A percentile compares a stretch with the other conserved stretches of the same genome.
phyloP scores from a whole-genome alignment of 805 yeast species.

The Kodamaea leandrae region DNA sequence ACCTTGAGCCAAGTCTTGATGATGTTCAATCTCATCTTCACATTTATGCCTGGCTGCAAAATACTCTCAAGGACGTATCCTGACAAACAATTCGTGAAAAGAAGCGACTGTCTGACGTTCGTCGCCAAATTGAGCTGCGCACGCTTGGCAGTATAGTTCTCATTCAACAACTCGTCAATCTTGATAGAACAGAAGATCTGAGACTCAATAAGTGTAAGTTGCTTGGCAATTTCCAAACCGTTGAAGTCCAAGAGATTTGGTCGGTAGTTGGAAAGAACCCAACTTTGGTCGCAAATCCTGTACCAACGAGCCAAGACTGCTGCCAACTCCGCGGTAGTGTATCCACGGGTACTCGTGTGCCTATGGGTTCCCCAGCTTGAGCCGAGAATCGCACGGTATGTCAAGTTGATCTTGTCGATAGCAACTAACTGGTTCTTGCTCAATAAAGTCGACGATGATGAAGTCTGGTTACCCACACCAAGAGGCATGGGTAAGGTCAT shows the following conservation, averaged over 20 bases:
- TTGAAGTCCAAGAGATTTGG: conserved; percentile 56
- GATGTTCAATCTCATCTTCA: conserved; percentile 51
- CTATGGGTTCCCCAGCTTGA: conserved; percentile 44
- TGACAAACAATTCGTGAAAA: conserved; percentile 69
- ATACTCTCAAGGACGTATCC: conserved; percentile 71
- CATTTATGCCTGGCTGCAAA: conserved; percentile 48
- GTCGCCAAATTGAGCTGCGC: conserved; percentile 59
- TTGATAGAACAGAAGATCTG: conserved; percentile 60
- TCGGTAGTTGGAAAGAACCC: conserved; percentile 56
- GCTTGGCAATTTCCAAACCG: conserved; percentile 74
- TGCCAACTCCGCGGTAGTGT: conserved; percentile 30
- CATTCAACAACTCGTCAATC: conserved; percentile 65
- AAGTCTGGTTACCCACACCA: conserved; percentile 38
- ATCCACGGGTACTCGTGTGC: conserved; percentile 30
- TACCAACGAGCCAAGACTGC: conserved; percentile 47
- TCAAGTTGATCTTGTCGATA: conserved; percentile 49
- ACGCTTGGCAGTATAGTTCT: conserved; percentile 59
- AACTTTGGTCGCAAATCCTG: conserved; percentile 49
- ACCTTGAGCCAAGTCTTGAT: conserved; percentile 72
- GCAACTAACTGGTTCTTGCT: conserved; percentile 38
- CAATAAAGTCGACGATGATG: conserved; percentile 38
- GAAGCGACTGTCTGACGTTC: conserved; percentile 57
- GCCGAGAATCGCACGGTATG: conserved; percentile 53
- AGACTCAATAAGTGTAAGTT: conserved; percentile 69
- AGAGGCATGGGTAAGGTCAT: conserved; percentile 41